These are phyloP conservation scores for Oemleria cerasiformis DNA, from an alignment of 306 rosid genomes.

Conservation along the genomic window DNA sequence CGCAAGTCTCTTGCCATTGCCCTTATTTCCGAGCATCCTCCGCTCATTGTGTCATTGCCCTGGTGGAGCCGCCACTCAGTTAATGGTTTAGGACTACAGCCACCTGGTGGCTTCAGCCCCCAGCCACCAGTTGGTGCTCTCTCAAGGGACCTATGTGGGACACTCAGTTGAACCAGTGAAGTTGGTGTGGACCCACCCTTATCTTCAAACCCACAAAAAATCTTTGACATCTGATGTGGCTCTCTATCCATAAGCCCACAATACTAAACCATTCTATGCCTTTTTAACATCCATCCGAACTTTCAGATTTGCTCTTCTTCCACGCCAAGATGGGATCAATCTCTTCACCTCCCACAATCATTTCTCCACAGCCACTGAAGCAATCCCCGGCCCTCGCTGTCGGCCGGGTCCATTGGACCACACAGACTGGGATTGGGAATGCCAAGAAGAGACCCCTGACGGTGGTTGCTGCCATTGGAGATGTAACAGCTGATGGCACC, in stretches of 20 bases:
- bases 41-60: not conserved
- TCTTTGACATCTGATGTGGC: constrained; percentile 11
- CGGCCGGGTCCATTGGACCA: not conserved
- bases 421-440: constrained; percentile 18
- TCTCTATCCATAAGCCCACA: constrained; percentile 1
- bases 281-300: not conserved
- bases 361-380: constrained; percentile 31
- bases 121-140: not conserved
- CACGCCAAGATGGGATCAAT: constrained; percentile 48
- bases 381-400: not conserved
- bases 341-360: constrained; percentile 28
- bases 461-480: constrained; percentile 79
- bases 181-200: constrained; percentile 21
- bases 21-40: not conserved
- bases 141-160: too few relatives aligned
- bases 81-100: not conserved
- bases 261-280: not conserved
- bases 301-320: not conserved
- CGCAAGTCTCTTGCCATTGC: not conserved
- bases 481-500: constrained; percentile 63
- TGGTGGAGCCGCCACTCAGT: not conserved
- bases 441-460: constrained; percentile 35
- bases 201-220: constrained; percentile 2
- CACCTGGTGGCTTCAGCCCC: not conserved
- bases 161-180: not conserved